Base-by-base conservation (phyloP, 495 filamentous ascomycete species). In the Rusavskia elegans region DNA sequence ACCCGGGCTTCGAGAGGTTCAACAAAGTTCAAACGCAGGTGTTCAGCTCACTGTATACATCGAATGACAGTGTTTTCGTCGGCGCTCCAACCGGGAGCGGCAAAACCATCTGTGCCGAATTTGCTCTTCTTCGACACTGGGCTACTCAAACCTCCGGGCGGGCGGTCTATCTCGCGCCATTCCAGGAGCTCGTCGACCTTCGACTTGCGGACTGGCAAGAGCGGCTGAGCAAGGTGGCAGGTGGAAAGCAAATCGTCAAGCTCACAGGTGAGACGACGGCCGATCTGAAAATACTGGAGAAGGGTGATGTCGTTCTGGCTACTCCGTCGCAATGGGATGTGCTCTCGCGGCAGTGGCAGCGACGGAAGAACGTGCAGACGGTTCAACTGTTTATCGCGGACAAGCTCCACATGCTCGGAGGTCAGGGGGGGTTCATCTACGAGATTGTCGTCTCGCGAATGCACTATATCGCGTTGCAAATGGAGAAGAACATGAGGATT, bases 1-100 rank as follows among this genome's bases (percentile, higher is more conserved):
- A 95, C 60, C 81, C 86, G 8, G 73, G 85, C 36, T 94, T 85
- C 82, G 76, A 83, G 39, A 79, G 81, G 44, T 99, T 97, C 75
- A 97, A 97, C 71, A 95, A 93, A 69, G 81, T 97, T 19, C 93
- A 99, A 61, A 96, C 90, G 3, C 92, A 99, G 61, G 86, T 89
- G 0, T 97, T 96, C 71, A 93, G 95, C 65, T 84, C 86, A 0
- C 75, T 99, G 2, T 95, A 84, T 62, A 80, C 82, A 30, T 81
- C 86, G 0, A 85, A 97, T 63, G 88, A 96, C 58, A 96, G 89
- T 57, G 88, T 95, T 37, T 86, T 97, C 57, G 67, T 99, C 52
- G 89, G 86, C 13, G 80, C 89, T 32, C 85, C 92, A 2, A 87
- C 89, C 1, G 90, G 92, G 19, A 95, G 84, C 59, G 92, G 92